Conservation (phyloP, 345 rosid species). For the Isatis tinctoria region DNA sequence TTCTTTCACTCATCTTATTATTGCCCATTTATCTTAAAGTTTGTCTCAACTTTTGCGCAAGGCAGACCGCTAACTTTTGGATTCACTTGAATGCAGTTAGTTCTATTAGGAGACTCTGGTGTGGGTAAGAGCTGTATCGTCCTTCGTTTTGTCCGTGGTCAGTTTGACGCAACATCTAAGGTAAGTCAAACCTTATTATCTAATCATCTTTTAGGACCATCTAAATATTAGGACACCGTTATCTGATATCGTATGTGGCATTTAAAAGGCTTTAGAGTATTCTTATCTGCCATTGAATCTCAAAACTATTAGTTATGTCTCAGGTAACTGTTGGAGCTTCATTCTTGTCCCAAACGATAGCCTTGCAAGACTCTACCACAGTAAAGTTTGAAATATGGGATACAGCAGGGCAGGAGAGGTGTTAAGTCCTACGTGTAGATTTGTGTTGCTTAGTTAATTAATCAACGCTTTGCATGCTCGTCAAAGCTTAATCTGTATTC, state of each 20-base stretch:
- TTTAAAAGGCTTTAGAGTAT: not conserved
- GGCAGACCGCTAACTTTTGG: constrained; percentile 1
- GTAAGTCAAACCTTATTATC: constrained; percentile 29
- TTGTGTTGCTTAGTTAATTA: constrained; percentile 3
- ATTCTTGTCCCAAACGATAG: constrained; percentile 92
- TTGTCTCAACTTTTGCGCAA: not conserved
- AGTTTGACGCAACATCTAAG: constrained; percentile 96
- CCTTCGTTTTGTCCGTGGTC: constrained; percentile 98
- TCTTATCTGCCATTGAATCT: not conserved
- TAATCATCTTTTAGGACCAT: not conserved
- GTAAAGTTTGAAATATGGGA: constrained; percentile 99
- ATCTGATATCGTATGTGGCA: not conserved
- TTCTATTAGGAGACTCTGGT: constrained; percentile 94
- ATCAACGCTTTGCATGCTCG: not conserved
- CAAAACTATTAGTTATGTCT: constrained; percentile 8
- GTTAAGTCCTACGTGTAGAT: constrained; percentile 14
- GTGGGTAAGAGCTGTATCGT: constrained; percentile 99
- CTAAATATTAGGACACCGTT: not conserved
- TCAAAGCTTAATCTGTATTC: not conserved
- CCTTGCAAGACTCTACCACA: constrained; percentile 94
- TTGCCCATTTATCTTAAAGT: not conserved
- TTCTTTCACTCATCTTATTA: not conserved
- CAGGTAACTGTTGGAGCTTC: constrained; percentile 99
- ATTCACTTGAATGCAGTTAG: constrained; percentile 53
- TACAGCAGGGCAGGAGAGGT: constrained; percentile 99